These are phyloP conservation scores for Neonectria hederae DNA, from an alignment of 2,329 filamentous ascomycete genomes.

Conservation along the genomic window DNA sequence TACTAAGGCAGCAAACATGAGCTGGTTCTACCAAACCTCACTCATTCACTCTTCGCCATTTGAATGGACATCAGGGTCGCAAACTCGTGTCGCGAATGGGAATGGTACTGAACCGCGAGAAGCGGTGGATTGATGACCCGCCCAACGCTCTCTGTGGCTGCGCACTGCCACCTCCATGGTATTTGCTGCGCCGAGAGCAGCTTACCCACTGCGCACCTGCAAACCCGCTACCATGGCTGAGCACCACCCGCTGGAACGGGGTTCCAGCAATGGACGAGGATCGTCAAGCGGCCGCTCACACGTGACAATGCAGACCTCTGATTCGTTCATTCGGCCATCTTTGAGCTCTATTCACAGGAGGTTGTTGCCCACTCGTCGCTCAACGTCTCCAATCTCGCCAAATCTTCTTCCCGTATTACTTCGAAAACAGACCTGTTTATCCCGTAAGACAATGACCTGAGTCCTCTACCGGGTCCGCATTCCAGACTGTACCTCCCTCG, in stretches of 20 bases:
- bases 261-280: conserved; percentile 1
- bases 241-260: not conserved
- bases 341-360: conserved; percentile 5
- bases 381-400: conserved; percentile 21
- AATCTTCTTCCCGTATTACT: conserved; percentile 13
- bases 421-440: not conserved
- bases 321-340: conserved; percentile 31
- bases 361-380: conserved; percentile 10
- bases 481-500: not conserved
- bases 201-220: not conserved
- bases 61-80: not conserved
- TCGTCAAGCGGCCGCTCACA: conserved; percentile 29
- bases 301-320: conserved; percentile 34
- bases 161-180: conserved; percentile 32
- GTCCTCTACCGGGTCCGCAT: not conserved
- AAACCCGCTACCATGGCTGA: not conserved
- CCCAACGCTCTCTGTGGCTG: conserved; percentile 16
- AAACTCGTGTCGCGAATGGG: conserved; percentile 16
- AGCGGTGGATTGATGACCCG: conserved; percentile 47
- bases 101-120: conserved; percentile 32
- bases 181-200: not conserved
- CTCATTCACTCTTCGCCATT: not conserved
- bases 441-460: not conserved
- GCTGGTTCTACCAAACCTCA: too few species aligned
- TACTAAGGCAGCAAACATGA: not conserved